Evolutionary conservation across 768 basidiomycete species (phyloP), one percentile per base, ranked within the genome.

Genomic region (Lactarius quietus): DNA sequence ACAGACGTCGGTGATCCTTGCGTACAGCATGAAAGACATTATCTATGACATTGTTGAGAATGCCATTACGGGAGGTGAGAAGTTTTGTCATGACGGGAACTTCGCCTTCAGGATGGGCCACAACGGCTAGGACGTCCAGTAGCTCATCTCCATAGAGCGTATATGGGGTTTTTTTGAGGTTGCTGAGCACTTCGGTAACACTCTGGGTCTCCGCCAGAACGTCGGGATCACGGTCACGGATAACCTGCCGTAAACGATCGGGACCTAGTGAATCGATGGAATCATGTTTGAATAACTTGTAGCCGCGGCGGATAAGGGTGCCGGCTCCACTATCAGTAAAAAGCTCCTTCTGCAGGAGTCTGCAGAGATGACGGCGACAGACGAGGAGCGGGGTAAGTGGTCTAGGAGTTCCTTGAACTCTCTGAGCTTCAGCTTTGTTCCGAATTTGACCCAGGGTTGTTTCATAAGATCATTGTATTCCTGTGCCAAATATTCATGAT

Each of bases 351-450:
- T 99, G 97, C 43, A 99, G 71, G 87, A 86, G 67, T 92, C 83
- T 58, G 94, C 87, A 57, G 92, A 93, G 78, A 99, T 99, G 78
- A 99, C 94, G 70, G 97, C 96, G 59, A 99, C 97, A 43, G 95
- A 98, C 20, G 96, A 97, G 3, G 97, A 91, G 64, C 97, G 95
- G 18, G 97, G 97, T 68, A 98, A 93, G 79, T 95, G 90, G 74
- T 98, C 97, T 52, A 99, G 86, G 61, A 99, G 88, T 73, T 98
- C 97, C 79, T 99, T 99, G 83, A 99, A 98, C 76, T 98, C 96
- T 69, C 97, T 90, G 63, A 99, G 84, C 79, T 98, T 98, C 76
- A 99, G 91, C 78, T 99, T 99, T 69, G 96, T 98, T 66, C 96
- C 97, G 74, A 87, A 98, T 76, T 97, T 97, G 76, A 99, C 96